Conservation (phyloP, 768 basidiomycete species). For the Mycena rebaudengoi region DNA sequence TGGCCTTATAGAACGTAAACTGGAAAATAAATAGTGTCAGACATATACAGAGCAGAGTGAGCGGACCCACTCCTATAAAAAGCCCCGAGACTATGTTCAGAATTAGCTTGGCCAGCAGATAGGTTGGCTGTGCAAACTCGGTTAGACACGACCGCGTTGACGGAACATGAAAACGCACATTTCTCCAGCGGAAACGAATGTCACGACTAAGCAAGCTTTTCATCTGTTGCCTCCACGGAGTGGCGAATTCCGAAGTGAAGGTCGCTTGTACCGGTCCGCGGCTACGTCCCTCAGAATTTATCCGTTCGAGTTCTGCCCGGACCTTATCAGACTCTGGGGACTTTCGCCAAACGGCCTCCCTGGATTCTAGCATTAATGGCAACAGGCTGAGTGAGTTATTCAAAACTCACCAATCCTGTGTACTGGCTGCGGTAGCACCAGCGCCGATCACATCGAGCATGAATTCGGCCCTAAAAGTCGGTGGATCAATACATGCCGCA, state of each 20-base stretch:
- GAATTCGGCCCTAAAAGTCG: constrained; percentile 58
- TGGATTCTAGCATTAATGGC: background rate
- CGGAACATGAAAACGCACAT: constrained; percentile 26
- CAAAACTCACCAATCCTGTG: constrained; percentile 58
- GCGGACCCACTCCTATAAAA: constrained; percentile 51
- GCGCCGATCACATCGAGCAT: constrained; percentile 81
- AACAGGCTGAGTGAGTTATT: no score
- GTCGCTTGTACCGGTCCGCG: constrained; percentile 46
- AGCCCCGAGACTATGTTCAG: constrained; percentile 63
- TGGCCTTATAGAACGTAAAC: constrained; percentile 70
- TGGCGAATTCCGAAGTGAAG: constrained; percentile 57
- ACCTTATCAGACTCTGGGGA: constrained; percentile 53
- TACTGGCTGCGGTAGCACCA: constrained; percentile 66
- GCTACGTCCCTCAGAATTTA: constrained; percentile 58
- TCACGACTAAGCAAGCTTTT: constrained; percentile 55
- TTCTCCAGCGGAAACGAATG: constrained; percentile 57
- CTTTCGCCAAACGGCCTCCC: constrained; percentile 61
- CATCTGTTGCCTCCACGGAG: constrained; percentile 61
- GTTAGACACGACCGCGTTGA: background rate
- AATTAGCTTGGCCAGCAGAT: constrained; percentile 65
- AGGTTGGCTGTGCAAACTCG: constrained; percentile 48
- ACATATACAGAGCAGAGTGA: background rate
- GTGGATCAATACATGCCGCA: background rate
- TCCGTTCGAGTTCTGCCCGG: constrained; percentile 51
- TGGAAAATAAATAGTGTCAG: constrained; percentile 11